Evolutionary conservation across 2,329 filamentous ascomycete genomes (phyloP), one percentile per base, ranked within the genome.

Genomic region (Ascochyta fabae): DNA sequence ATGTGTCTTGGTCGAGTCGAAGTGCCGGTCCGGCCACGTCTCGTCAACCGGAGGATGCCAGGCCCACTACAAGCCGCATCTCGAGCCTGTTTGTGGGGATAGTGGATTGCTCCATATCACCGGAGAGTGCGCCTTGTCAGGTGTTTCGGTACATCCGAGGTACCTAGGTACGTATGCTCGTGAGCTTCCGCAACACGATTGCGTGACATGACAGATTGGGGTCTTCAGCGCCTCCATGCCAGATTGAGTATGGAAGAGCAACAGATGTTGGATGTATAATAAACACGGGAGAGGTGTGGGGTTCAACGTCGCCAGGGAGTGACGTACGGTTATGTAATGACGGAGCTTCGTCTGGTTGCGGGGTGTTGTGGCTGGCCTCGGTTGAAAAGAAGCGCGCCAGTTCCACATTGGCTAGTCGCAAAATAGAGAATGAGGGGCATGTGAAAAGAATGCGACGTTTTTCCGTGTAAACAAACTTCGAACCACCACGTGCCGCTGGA

Each of bases 81-180:
- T 39, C n/a, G 53, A 56, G 48, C 48, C 47, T 51, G 47, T 29
- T 29, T 44, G 47, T 48, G 52, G 46, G 23, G 47, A n/a, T 48
- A 27, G 57, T 56, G 35, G 49, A 34, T 46, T 42, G 42, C 43
- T 56, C 53, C 53, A 56, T 56, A 29, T 56, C 38, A 22, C 53
- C 53, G 42, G 38, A 42, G 31, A 36, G 13, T 36, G 26, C 26
- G 53, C 19, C 4, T 41, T 41, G 39, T 41, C 24, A 41, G 15
- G 23, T 27, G 6, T 41, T 16, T 56, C 26, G 22, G 42, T 46
- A 47, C 33, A 51, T 44, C 53, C 53, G 53, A 56, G 53, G 53
- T 44, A 50, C 26, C 36, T 50, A 19, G 19, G 19, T 19, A 26
- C 22, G 39, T 31, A n/a, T 19, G 26, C 33, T 26, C 19, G 24